Evolutionary conservation across 2,329 filamentous ascomycete species (phyloP).

Genomic region (Chalaropsis thielavioides): DNA sequence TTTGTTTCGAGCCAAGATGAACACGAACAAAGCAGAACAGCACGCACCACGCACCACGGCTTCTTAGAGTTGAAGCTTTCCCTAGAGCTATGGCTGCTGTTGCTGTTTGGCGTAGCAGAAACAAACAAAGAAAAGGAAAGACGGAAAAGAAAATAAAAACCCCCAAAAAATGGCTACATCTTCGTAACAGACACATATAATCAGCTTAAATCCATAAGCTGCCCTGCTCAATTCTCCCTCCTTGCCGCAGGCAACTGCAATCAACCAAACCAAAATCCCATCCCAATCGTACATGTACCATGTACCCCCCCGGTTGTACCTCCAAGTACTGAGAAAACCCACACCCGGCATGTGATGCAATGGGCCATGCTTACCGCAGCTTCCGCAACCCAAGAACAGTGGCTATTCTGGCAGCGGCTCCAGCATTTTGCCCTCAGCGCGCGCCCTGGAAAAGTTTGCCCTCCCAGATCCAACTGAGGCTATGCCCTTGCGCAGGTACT

Average conservation of each 20-base stretch:
- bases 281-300: not conserved
- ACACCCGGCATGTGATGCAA: not conserved
- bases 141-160: not conserved
- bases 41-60: too few relatives aligned
- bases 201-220: not conserved
- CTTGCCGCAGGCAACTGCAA: not conserved
- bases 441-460: too few relatives aligned
- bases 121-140: not conserved
- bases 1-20: too few relatives aligned
- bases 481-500: not conserved
- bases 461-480: too few relatives aligned
- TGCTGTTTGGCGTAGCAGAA: not conserved
- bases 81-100: not conserved
- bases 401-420: too few relatives aligned
- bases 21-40: too few relatives aligned
- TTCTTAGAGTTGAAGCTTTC: too few relatives aligned
- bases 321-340: not conserved
- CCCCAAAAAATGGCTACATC: not conserved
- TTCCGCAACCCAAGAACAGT: not conserved
- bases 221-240: too few relatives aligned
- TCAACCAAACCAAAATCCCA: not conserved
- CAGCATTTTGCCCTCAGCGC: too few relatives aligned
- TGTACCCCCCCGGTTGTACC: not conserved
- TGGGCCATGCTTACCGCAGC: not conserved
- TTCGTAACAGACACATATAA: not conserved